phyloP scores from a whole-genome alignment of 169 alveolate species.

The Plasmodium gallinaceum region DNA sequence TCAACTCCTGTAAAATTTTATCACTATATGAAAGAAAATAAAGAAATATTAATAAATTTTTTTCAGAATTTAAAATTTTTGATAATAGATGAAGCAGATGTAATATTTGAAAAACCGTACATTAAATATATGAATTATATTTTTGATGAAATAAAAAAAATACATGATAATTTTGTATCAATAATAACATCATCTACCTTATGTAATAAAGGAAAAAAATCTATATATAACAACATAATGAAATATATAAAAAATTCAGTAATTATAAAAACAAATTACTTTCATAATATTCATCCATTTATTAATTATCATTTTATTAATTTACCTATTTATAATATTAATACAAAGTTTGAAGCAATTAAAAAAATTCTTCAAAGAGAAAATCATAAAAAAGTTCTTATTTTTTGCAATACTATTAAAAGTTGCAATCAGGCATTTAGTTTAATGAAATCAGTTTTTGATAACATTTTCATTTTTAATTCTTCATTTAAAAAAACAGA shows the following conservation, averaged over 20 bases:
- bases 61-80: conserved; percentile 34
- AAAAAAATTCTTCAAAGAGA: conserved; percentile 36
- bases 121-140: conserved; percentile 26
- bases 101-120: conserved; percentile 47
- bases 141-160: conserved; percentile 30
- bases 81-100: conserved; percentile 70
- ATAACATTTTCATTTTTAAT: conserved; percentile 51
- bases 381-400: conserved; percentile 56
- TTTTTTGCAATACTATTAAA: conserved; percentile 57
- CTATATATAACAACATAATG: conserved; percentile 35
- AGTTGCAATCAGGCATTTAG: conserved; percentile 53
- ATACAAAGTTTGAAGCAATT: conserved; percentile 24
- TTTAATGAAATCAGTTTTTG: conserved; percentile 44
- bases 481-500: conserved; percentile 59
- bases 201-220: conserved; percentile 51
- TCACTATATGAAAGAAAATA: conserved; percentile 51
- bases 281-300: conserved; percentile 61
- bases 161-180: conserved; percentile 15
- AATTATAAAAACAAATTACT: conserved; percentile 39
- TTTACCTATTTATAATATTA: conserved; percentile 15
- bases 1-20: conserved; percentile 38
- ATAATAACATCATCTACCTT: conserved; percentile 59
- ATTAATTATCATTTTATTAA: conserved; percentile 67
- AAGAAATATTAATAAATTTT: conserved; percentile 14
- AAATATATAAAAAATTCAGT: conserved; percentile 34